Percentiles rank a stretch among this genome's conserved stretches.
These are phyloP conservation scores for Casuarina glauca DNA, from an alignment of 306 rosid species.

Conservation along the genomic window DNA sequence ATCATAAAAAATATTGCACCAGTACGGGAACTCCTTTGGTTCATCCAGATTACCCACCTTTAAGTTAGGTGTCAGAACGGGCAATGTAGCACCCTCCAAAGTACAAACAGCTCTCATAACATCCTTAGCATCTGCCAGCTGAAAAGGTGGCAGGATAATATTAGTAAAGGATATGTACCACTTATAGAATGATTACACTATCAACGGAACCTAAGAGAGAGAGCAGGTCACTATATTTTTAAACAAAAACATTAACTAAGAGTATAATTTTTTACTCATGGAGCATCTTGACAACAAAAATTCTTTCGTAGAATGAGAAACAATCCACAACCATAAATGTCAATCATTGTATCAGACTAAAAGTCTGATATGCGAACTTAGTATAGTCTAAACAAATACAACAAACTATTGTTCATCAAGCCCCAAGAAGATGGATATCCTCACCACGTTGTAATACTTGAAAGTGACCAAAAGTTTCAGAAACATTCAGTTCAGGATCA, in stretches of 20 bases:
- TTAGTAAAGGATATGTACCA: constrained; percentile 13
- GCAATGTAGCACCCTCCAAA: constrained; percentile 63
- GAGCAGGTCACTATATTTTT: not conserved
- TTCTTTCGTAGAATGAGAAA: not conserved
- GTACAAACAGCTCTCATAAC: constrained; percentile 70
- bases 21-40: not conserved
- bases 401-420: not conserved
- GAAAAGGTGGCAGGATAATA: constrained; percentile 15
- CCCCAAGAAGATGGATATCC: not conserved
- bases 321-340: not conserved
- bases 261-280: not conserved
- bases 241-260: not conserved
- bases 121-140: constrained; percentile 88
- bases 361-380: not conserved
- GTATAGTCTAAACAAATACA: not conserved
- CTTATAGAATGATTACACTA: not conserved
- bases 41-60: constrained; percentile 44
- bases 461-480: not conserved
- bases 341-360: not conserved
- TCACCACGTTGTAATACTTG: not conserved
- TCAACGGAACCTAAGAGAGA: not conserved
- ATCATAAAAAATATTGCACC: not conserved
- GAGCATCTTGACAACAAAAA: not conserved
- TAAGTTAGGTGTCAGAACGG: constrained; percentile 85
- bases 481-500: not conserved